Percentiles rank a stretch among this genome's conserved stretches.
Evolutionary conservation across 2,329 filamentous ascomycete species (phyloP).

Genomic region (Keithomyces neogunnii): DNA sequence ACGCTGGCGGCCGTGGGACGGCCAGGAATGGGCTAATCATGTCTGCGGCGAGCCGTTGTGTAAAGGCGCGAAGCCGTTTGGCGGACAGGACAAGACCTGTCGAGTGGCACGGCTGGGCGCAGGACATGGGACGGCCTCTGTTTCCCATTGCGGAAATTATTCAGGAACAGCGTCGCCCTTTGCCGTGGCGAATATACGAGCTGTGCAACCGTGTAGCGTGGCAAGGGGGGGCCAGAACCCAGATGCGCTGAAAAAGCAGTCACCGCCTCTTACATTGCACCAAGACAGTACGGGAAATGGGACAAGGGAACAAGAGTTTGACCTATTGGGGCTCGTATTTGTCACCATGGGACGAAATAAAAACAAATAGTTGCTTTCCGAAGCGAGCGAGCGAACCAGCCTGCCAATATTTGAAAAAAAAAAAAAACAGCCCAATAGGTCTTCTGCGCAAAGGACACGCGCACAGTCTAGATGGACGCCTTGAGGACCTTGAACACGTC

Average conservation of each 20-base stretch:
- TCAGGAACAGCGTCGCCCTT: background rate
- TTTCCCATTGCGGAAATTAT: background rate
- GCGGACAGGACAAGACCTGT: background rate
- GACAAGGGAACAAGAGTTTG: background rate
- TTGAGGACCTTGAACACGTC: constrained; percentile 37
- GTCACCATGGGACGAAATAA: background rate
- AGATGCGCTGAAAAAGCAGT: constrained; percentile 3
- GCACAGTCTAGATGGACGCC: constrained; percentile 27
- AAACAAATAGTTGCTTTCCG: background rate
- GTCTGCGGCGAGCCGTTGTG: background rate
- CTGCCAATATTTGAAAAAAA: background rate
- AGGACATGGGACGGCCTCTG: background rate
- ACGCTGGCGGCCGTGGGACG: background rate
- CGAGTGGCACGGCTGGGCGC: background rate
- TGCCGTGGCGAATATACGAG: background rate
- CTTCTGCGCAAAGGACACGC: too few relatives aligned
- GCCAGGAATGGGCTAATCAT: background rate
- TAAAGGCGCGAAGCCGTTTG: background rate
- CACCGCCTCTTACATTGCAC: background rate
- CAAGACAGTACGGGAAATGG: too few relatives aligned
- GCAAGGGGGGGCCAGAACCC: background rate
- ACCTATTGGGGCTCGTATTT: background rate
- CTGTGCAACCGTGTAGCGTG: constrained; percentile 5
- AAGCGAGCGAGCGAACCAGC: background rate
- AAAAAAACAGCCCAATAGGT: too few relatives aligned